Evolutionary conservation across 192 early-diverging fungal species (phyloP), one percentile per base, ranked within the genome.

Genomic region (Phycomyces nitens): DNA sequence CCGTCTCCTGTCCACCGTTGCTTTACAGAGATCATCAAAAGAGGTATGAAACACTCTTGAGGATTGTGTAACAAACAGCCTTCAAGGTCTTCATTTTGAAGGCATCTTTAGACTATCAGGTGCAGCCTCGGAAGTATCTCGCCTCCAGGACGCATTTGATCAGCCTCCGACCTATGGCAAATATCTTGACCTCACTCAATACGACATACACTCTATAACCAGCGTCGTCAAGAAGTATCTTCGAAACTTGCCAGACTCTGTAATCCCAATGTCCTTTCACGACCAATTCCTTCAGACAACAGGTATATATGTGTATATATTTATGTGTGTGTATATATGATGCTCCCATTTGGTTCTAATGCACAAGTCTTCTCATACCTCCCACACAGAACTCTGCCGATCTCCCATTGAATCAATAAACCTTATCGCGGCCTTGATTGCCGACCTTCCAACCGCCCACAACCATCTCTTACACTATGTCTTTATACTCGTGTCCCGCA

Each of bases 141-240:
- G 38, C 26, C 53, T 69, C 20, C 56, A 69, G 42, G 26, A 60
- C 22, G n/a, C 27, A 40, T 58, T 64, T 47, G 58, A 74, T 38
- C 51, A 65, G 34, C 49, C 70, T 38, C 53, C 53, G 15, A 66
- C 65, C 3, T 57, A 66, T 47, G 58, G 62, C 39, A 74, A 74
- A 57, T 47, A 52, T 16, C n/a, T 62, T 10, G 58, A 74, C 38
- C 29, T 68, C 6, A 27, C 62, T 8, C 12, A 51, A 23, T 65
- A 60, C n/a, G 66, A 74, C 40, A 69, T 69, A 20, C 72, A 74
- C 51, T 27, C 72, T 12, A 60, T 74, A 38, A 65, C 66, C n/a
- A 68, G 66, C 38, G 51, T 74, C 11, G 53, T 74, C 18, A 74
- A 74, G 34, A 65, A 69, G 57, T 74, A 74, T 52, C 38, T 74